phyloP scores from a whole-genome alignment of 345 rosid species.

The Clausena lansium region DNA sequence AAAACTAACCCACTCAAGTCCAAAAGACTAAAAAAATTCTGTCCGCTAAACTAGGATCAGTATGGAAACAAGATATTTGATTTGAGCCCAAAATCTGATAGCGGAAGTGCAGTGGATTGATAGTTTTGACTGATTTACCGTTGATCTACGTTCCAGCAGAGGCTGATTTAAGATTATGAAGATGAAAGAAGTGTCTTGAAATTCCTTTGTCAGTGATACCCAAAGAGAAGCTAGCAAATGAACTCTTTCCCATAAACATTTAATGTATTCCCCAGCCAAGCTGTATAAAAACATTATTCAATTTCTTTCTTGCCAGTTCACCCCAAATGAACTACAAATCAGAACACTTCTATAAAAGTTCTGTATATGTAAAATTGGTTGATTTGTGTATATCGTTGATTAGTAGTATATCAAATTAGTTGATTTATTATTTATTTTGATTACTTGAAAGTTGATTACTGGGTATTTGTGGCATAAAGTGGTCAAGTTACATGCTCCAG shows the following conservation, averaged over 20 bases:
- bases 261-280: background rate
- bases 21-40: too few species aligned
- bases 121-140: background rate
- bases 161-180: background rate
- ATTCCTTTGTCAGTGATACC: background rate
- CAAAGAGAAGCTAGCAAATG: too few species aligned
- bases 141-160: background rate
- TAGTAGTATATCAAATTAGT: background rate
- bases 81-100: background rate
- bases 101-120: background rate
- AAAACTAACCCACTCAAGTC: too few species aligned
- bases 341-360: background rate
- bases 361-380: background rate
- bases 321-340: background rate
- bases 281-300: too few species aligned
- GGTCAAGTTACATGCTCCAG: background rate
- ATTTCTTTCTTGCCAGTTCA: background rate
- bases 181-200: background rate
- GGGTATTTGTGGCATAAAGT: background rate
- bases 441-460: slow-evolving; percentile 4
- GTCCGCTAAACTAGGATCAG: too few species aligned
- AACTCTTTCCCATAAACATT: background rate
- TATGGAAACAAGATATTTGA: background rate
- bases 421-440: background rate
- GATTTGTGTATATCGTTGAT: background rate